phyloP scores from a whole-genome alignment of 805 yeast genomes.

The Saccharomycopsis javanensis region DNA sequence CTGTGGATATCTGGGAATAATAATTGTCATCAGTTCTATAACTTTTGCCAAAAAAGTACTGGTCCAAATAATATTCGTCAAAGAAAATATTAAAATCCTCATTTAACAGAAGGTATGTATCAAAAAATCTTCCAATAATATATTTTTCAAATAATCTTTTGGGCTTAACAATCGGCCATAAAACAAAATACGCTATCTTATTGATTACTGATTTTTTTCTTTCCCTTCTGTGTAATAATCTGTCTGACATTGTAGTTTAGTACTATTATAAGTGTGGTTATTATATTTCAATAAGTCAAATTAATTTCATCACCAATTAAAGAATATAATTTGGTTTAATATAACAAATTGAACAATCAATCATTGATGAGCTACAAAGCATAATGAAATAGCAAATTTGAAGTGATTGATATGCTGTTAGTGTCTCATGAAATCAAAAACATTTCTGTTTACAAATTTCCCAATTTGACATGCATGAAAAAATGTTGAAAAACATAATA shows the following conservation, averaged over 20 bases:
- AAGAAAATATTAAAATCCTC: neutral
- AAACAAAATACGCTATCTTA: neutral
- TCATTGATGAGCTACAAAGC: neutral
- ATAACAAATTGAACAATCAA: too few relatives aligned
- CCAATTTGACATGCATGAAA: neutral
- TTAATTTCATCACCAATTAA: neutral
- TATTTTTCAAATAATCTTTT: neutral
- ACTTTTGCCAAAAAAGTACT: neutral
- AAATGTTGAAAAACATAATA: too few relatives aligned
- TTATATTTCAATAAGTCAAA: neutral
- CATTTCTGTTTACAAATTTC: neutral
- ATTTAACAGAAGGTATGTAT: neutral
- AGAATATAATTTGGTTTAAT: too few relatives aligned
- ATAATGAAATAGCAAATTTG: too few relatives aligned
- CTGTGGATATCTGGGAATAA: neutral
- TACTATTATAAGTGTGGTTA: neutral
- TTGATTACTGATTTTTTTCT: neutral
- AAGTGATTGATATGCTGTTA: neutral
- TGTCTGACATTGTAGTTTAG: neutral
- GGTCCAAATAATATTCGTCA: neutral
- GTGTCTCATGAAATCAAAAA: neutral
- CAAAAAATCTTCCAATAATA: neutral
- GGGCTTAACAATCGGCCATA: neutral
- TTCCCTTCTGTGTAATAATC: neutral
- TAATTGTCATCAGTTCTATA: neutral